These are phyloP conservation scores for Tuber aestivum DNA, from an alignment of 495 filamentous ascomycete genomes.

Conservation along the genomic window DNA sequence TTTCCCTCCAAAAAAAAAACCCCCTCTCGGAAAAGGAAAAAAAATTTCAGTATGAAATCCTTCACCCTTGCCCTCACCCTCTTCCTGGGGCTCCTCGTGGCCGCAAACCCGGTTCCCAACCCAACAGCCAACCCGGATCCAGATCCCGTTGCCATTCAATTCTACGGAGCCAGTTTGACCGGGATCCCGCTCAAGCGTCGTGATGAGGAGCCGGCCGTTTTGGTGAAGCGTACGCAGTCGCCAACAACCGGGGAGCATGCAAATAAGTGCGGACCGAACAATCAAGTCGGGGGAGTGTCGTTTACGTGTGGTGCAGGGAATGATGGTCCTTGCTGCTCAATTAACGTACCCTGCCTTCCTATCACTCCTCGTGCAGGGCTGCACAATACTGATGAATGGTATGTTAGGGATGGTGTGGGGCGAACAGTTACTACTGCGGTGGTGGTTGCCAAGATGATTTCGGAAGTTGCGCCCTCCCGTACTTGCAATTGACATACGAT, in stretches of 20 bases:
- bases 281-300: constrained; percentile 7
- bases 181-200: constrained; percentile 16
- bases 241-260: constrained; percentile 3
- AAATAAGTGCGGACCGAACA: constrained; percentile 16
- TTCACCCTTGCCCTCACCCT: constrained; percentile 5
- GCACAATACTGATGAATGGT: not conserved
- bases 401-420: constrained; percentile 26
- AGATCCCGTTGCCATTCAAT: constrained; percentile 25
- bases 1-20: not conserved
- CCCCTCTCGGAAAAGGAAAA: not conserved
- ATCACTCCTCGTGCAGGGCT: not conserved
- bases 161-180: constrained; percentile 25
- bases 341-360: constrained; percentile 6
- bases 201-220: not conserved
- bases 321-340: constrained; percentile 25
- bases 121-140: constrained; percentile 14
- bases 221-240: constrained; percentile 27
- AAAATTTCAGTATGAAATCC: constrained; percentile 13
- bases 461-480: constrained; percentile 20
- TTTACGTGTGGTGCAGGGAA: constrained; percentile 23
- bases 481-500: constrained; percentile 31
- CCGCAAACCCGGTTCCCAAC: constrained; percentile 15
- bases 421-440: constrained; percentile 22
- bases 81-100: constrained; percentile 11
- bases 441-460: constrained; percentile 23